These are phyloP conservation scores for Penicillium desertorum DNA, from an alignment of 495 filamentous ascomycete genomes.

Conservation along the genomic window DNA sequence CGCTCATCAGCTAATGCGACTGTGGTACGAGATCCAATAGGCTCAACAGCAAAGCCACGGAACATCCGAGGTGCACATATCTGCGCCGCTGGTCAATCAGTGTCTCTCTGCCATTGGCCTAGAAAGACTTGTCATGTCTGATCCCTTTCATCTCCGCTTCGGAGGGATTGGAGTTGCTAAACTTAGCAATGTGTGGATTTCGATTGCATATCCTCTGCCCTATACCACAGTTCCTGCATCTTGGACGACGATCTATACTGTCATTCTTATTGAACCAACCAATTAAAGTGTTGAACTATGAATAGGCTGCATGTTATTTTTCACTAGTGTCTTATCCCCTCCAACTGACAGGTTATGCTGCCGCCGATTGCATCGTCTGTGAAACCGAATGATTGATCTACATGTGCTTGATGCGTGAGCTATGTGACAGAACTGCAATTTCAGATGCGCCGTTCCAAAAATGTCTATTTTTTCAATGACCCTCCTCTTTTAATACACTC, in stretches of 20 bases:
- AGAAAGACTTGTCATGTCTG: background rate
- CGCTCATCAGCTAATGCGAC: background rate
- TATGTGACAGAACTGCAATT: background rate
- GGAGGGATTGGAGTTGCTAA: background rate
- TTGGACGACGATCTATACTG: background rate
- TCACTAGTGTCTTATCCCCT: background rate
- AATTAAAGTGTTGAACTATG: background rate
- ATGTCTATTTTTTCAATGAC: background rate
- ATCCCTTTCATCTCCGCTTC: background rate
- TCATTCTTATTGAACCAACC: background rate
- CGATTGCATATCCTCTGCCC: background rate
- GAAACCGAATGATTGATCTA: background rate
- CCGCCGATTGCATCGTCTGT: background rate
- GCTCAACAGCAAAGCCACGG: background rate
- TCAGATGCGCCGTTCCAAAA: background rate
- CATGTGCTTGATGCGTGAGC: background rate
- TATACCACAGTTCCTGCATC: background rate
- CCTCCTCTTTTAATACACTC: background rate
- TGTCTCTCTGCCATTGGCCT: background rate
- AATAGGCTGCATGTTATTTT: background rate
- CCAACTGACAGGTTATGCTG: background rate
- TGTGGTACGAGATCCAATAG: background rate
- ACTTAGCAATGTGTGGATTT: background rate
- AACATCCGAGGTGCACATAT: background rate
- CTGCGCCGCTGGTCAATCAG: background rate